These are phyloP conservation scores for Tylopilus felleus DNA, from an alignment of 768 basidiomycete genomes.

Conservation along the genomic window DNA sequence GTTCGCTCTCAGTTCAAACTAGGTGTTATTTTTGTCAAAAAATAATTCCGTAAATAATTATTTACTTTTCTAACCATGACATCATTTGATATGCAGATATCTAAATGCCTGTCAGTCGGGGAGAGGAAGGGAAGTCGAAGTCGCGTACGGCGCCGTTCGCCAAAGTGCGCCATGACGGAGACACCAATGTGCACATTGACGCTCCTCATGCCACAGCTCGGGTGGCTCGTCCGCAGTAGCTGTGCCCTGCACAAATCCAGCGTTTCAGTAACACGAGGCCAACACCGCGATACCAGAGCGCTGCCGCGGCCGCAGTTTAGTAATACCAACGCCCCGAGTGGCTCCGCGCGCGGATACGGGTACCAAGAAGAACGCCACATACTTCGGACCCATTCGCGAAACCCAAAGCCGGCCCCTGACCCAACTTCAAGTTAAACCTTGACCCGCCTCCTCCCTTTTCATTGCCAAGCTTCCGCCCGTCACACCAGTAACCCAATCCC, in stretches of 20 bases:
- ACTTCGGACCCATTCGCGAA: background rate
- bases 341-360: background rate
- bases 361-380: background rate
- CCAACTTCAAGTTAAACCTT: slow-evolving; percentile 3
- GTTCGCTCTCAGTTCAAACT: slow-evolving; percentile 13
- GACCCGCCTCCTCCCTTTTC: background rate
- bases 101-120: background rate
- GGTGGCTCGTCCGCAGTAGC: background rate
- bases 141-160: background rate
- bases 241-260: background rate
- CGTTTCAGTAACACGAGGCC: background rate
- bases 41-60: slow-evolving; percentile 13
- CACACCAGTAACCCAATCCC: background rate
- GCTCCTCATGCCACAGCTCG: background rate
- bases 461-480: slow-evolving; percentile 6
- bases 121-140: background rate
- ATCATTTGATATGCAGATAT: slow-evolving; percentile 3
- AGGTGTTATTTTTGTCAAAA: background rate
- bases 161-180: background rate
- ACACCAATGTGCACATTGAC: background rate
- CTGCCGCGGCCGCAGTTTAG: background rate
- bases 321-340: background rate
- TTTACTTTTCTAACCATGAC: slow-evolving; percentile 9
- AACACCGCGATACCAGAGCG: background rate
- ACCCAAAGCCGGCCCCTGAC: background rate